These are phyloP conservation scores for Naganishia antarctica DNA, from an alignment of 768 basidiomycete species.

Conservation along the genomic window DNA sequence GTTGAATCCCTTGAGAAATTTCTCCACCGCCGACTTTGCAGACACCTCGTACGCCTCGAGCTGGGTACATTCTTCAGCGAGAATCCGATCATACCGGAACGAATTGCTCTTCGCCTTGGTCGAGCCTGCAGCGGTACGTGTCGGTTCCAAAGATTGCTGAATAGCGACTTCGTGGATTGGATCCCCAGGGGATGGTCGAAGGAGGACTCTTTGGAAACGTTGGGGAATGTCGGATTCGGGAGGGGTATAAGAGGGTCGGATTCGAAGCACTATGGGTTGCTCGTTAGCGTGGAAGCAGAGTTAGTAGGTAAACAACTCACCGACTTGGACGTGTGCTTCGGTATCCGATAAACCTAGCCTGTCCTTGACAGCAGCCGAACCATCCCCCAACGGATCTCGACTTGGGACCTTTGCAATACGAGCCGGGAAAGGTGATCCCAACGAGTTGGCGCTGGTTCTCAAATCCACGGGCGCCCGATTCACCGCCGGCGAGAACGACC, in stretches of 20 bases:
- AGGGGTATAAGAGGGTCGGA: slow-evolving; percentile 23
- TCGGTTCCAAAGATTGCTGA: slow-evolving; percentile 52
- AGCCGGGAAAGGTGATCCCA: slow-evolving; percentile 11
- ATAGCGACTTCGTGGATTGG: slow-evolving; percentile 36
- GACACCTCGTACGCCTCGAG: slow-evolving; percentile 78
- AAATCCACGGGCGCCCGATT: not conserved
- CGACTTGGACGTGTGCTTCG: slow-evolving; percentile 27
- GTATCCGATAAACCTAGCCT: not conserved
- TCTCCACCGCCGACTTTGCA: slow-evolving; percentile 58
- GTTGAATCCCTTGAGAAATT: slow-evolving; percentile 74
- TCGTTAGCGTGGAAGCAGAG: not conserved
- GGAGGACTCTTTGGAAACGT: slow-evolving; percentile 27
- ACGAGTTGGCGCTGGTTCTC: not conserved
- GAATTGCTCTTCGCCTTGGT: slow-evolving; percentile 67
- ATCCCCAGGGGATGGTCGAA: slow-evolving; percentile 29
- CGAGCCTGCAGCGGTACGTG: slow-evolving; percentile 56
- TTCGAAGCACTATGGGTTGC: slow-evolving; percentile 22
- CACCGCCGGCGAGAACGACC: not conserved
- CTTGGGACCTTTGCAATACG: not conserved
- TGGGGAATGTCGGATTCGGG: slow-evolving; percentile 24
- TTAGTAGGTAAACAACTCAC: slow-evolving; percentile 6
- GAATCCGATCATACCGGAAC: slow-evolving; percentile 92
- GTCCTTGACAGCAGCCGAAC: not conserved
- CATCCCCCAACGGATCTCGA: not conserved
- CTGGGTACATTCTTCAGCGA: slow-evolving; percentile 78